A percentile compares a stretch with the other conserved stretches of the same genome.
phyloP scores from a whole-genome alignment of 805 yeast species.

The Kuraishia ogatae region DNA sequence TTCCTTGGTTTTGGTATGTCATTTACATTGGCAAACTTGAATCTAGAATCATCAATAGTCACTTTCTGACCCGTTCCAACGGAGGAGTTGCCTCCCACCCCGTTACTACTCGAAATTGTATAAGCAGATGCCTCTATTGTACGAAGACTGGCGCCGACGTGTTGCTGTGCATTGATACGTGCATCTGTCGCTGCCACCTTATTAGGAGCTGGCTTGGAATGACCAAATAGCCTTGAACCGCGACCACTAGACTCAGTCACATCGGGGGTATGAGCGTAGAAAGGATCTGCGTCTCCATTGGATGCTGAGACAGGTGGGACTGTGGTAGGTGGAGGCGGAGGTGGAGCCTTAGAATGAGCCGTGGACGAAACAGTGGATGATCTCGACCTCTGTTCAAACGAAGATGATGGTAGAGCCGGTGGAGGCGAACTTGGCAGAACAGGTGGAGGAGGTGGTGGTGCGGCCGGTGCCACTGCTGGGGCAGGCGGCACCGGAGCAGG shows the following conservation, averaged over 20 bases:
- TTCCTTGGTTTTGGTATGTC: conserved; percentile 85
- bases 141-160: conserved; percentile 42
- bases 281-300: conserved; percentile 6
- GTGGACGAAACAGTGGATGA: background rate
- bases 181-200: conserved; percentile 20
- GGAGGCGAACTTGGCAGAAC: conserved; percentile 1
- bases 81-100: conserved; percentile 7
- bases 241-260: conserved; percentile 18
- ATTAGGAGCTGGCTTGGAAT: conserved; percentile 4
- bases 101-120: conserved; percentile 33
- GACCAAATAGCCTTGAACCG: conserved; percentile 16
- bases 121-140: conserved; percentile 59
- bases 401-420: conserved; percentile 2
- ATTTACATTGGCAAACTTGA: conserved; percentile 54
- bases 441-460: conserved; percentile 14
- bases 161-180: conserved; percentile 30
- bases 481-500: too few relatives aligned
- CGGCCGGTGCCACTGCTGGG: conserved; percentile 10
- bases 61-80: conserved; percentile 16
- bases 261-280: conserved; percentile 16
- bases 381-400: conserved; percentile 1
- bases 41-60: conserved; percentile 64
- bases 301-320: conserved; percentile 13
- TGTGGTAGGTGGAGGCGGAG: conserved; percentile 23
- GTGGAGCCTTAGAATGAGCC: conserved; percentile 3